Evolutionary conservation across 768 basidiomycete genomes (phyloP).

Genomic region (Lentinus brumalis): DNA sequence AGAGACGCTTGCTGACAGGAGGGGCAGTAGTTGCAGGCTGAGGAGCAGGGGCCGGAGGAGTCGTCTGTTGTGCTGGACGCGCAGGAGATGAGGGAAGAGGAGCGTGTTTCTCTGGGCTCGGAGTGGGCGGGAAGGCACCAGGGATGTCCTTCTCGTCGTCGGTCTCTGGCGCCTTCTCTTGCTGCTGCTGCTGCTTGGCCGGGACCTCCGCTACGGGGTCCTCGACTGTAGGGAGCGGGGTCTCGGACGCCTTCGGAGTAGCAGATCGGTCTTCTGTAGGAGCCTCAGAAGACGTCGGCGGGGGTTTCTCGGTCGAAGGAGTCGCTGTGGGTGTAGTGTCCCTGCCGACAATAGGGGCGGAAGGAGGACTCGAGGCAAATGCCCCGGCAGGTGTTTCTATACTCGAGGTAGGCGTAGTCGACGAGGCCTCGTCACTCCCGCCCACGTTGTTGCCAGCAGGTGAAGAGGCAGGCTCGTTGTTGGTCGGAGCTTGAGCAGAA

Average conservation of each 20-base stretch:
- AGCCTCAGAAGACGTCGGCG: neutral
- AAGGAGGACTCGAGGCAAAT: no score
- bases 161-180: neutral
- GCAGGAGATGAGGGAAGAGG: neutral
- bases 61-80: neutral
- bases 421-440: no score
- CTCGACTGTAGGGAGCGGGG: neutral
- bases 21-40: neutral
- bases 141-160: conserved; percentile 1
- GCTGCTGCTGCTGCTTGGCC: neutral
- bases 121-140: conserved; percentile 2
- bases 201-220: neutral
- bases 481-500: neutral
- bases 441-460: no score
- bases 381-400: no score
- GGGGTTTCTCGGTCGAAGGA: neutral
- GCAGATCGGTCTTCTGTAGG: neutral
- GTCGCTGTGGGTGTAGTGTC: neutral
- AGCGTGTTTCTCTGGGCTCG: neutral
- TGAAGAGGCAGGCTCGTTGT: neutral
- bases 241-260: neutral
- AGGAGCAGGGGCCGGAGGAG: neutral
- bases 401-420: no score
- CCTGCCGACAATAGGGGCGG: no score
- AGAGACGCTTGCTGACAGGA: no score